Evolutionary conservation across 2,329 filamentous ascomycete species (phyloP).

Genomic region (Waltergamsia citrina): DNA sequence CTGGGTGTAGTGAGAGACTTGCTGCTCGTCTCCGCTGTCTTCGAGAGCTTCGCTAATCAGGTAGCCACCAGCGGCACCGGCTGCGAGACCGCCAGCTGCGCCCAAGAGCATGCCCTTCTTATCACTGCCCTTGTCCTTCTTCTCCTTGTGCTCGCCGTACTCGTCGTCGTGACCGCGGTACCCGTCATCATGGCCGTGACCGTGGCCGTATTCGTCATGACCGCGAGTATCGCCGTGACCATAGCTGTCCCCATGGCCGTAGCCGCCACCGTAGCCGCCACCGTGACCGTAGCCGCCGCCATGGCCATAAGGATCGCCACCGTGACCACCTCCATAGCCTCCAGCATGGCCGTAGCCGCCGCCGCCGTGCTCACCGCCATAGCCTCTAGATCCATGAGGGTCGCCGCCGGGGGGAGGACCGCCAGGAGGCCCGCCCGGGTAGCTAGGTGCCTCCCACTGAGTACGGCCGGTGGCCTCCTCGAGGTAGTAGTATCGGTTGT

Average conservation of each 20-base stretch:
- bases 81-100: conserved; percentile 48
- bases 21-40: conserved; percentile 11
- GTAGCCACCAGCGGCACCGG: conserved; percentile 48
- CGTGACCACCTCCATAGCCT: conserved; percentile 5
- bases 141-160: conserved; percentile 15
- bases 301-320: conserved; percentile 2
- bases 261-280: conserved; percentile 6
- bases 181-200: neutral
- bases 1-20: neutral
- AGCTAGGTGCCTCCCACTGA: conserved; percentile 53
- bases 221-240: conserved; percentile 9
- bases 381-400: conserved; percentile 11
- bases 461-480: conserved; percentile 51
- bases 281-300: conserved; percentile 10
- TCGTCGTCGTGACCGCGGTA: neutral
- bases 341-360: conserved; percentile 12
- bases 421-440: conserved; percentile 12
- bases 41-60: conserved; percentile 43
- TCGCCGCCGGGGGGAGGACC: conserved; percentile 11
- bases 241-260: conserved; percentile 8
- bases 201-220: conserved; percentile 5
- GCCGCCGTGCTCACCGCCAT: conserved; percentile 8
- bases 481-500: conserved; percentile 56
- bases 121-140: conserved; percentile 29
- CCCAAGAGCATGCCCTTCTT: conserved; percentile 46